Percentiles rank a stretch among this genome's conserved stretches.
Evolutionary conservation across 2,329 filamentous ascomycete genomes (phyloP).

Genomic region (Onygena corvina): DNA sequence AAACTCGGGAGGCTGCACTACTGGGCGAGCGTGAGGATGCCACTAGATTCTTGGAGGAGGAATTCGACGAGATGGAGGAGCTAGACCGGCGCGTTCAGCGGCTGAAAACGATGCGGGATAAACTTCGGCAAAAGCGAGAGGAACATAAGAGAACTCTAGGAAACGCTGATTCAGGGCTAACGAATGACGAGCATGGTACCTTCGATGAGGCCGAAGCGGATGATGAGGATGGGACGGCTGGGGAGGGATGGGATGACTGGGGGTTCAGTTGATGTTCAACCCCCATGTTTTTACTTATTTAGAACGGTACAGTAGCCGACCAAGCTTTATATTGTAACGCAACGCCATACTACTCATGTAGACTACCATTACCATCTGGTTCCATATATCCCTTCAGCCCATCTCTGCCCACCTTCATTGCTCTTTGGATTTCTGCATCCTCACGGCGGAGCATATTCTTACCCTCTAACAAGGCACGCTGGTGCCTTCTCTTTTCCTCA

Average conservation of each 20-base stretch:
- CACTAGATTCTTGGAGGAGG: slow-evolving; percentile 56
- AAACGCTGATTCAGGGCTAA: slow-evolving; percentile 21
- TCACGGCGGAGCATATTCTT: slow-evolving; percentile 34
- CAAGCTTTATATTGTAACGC: neutral
- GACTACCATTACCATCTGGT: neutral
- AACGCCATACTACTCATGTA: neutral
- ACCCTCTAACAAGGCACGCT: slow-evolving; percentile 30
- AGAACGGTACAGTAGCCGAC: neutral
- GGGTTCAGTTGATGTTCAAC: slow-evolving; percentile 20
- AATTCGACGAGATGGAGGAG: slow-evolving; percentile 73
- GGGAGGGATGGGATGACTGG: slow-evolving; percentile 39
- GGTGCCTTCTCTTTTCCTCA: slow-evolving; percentile 33
- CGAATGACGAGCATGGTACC: slow-evolving; percentile 52
- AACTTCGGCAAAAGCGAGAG: slow-evolving; percentile 38
- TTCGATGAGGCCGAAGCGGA: slow-evolving; percentile 27
- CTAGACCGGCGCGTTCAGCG: slow-evolving; percentile 58
- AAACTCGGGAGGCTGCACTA: slow-evolving; percentile 40
- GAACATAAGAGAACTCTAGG: slow-evolving; percentile 21
- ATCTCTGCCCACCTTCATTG: slow-evolving; percentile 33
- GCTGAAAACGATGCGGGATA: slow-evolving; percentile 60
- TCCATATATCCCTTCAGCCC: slow-evolving; percentile 27
- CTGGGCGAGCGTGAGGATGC: slow-evolving; percentile 69
- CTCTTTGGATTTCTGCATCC: slow-evolving; percentile 34
- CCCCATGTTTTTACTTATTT: neutral
- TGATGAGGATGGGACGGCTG: slow-evolving; percentile 37